These are phyloP conservation scores for Solidago caesia DNA, from an alignment of 129 eudicot species.

Conservation along the genomic window DNA sequence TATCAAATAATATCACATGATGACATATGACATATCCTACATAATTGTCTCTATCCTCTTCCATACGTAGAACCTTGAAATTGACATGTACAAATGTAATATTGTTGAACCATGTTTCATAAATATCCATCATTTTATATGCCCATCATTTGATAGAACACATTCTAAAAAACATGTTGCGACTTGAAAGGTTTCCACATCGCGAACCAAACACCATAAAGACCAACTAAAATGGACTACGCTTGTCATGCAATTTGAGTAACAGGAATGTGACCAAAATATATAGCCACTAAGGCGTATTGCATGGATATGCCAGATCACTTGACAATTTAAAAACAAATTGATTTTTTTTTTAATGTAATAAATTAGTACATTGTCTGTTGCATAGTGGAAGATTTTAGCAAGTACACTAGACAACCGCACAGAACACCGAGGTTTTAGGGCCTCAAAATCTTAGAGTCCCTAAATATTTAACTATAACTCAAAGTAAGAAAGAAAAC, in stretches of 20 bases:
- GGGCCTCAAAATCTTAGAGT: too few species aligned
- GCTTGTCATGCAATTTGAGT: constrained; percentile 12
- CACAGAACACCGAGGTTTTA: too few species aligned
- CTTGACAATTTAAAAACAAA: neutral
- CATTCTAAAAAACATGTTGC: constrained; percentile 12
- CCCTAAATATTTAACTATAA: too few species aligned
- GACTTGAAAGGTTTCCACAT: neutral
- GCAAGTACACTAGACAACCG: too few species aligned
- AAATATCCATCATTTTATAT: constrained; percentile 3
- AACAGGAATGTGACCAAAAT: neutral
- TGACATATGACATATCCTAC: neutral
- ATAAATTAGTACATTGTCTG: neutral
- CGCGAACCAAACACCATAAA: neutral
- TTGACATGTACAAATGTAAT: constrained; percentile 19
- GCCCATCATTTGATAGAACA: neutral
- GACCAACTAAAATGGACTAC: constrained; percentile 1
- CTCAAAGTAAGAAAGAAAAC: too few species aligned
- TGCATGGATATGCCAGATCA: too few species aligned
- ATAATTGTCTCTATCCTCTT: constrained; percentile 9
- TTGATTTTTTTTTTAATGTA: neutral
- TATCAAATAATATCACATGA: constrained; percentile 14
- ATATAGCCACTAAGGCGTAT: neutral
- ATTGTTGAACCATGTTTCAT: constrained; percentile 17
- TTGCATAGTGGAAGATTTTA: neutral
- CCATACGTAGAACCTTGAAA: constrained; percentile 1